Percentiles rank a stretch among this genome's conserved stretches.
Evolutionary conservation across 495 filamentous ascomycete species (phyloP).

Genomic region (Chaetomidium leptoderma): DNA sequence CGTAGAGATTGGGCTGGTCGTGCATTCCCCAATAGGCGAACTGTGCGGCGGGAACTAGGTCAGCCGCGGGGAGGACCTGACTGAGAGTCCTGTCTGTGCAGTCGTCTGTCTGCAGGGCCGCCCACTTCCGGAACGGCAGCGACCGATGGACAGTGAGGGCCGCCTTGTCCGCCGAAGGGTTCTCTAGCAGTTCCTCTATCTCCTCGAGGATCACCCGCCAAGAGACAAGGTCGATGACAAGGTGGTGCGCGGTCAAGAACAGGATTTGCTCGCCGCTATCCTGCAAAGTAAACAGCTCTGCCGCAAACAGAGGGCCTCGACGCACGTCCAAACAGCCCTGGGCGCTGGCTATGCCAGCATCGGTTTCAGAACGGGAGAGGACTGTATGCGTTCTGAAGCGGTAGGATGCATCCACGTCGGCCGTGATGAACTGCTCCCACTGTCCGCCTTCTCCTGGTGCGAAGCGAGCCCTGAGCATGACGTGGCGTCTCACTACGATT

Average conservation of each 20-base stretch:
- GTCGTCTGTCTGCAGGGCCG: constrained; percentile 23
- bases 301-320: constrained; percentile 35
- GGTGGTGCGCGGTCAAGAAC: constrained; percentile 55
- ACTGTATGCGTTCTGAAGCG: constrained; percentile 16
- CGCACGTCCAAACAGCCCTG: constrained; percentile 35
- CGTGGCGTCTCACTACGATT: constrained; percentile 51
- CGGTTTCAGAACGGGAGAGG: not conserved
- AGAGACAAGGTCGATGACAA: constrained; percentile 60
- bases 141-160: constrained; percentile 16
- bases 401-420: constrained; percentile 18
- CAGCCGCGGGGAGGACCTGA: constrained; percentile 1
- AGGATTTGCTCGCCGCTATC: constrained; percentile 33
- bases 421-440: constrained; percentile 26
- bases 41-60: constrained; percentile 14
- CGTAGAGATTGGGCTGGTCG: constrained; percentile 25
- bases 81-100: not conserved
- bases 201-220: constrained; percentile 59
- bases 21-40: constrained; percentile 33
- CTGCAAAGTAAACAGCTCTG: constrained; percentile 21
- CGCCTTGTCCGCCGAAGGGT: not conserved
- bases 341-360: constrained; percentile 15
- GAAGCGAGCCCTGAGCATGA: constrained; percentile 60
- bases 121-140: constrained; percentile 55
- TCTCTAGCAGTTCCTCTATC: constrained; percentile 48
- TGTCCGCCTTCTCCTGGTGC: constrained; percentile 13